phyloP scores from a whole-genome alignment of 257 asterid species.

The Orobanche coerulescens region DNA sequence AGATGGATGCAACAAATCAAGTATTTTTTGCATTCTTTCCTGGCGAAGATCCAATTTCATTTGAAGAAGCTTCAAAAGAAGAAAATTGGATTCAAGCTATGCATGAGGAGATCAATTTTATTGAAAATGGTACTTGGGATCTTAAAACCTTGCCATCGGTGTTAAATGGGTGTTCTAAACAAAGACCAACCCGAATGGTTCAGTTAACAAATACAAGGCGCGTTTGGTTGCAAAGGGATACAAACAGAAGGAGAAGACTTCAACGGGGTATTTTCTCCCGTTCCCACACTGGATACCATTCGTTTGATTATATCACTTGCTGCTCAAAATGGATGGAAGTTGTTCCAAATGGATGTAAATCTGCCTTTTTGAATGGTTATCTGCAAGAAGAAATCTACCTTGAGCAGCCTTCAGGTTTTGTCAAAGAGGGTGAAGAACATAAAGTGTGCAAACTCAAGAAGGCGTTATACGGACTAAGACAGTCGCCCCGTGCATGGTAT shows the following conservation, averaged over 20 bases:
- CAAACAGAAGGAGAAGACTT: background rate
- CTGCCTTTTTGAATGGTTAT: background rate
- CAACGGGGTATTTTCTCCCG: background rate
- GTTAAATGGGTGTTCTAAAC: no score
- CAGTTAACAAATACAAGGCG: no score
- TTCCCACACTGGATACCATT: background rate
- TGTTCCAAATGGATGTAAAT: constrained; percentile 14
- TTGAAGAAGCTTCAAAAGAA: no score
- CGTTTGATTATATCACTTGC: background rate
- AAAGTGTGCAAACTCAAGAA: background rate
- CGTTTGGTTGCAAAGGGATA: no score
- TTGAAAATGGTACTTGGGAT: background rate
- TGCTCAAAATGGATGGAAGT: background rate
- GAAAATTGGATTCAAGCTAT: background rate
- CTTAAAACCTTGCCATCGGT: no score
- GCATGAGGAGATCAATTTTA: background rate
- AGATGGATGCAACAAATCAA: background rate
- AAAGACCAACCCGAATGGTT: no score
- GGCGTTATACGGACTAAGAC: background rate
- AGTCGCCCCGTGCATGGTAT: constrained; percentile 7
- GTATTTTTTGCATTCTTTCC: background rate
- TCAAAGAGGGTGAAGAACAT: background rate
- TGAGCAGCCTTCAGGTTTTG: constrained; percentile 8
- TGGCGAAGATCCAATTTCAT: background rate
- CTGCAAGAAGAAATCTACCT: no score